Base-by-base conservation (phyloP, 768 basidiomycete genomes). In the Fomitopsis pulvina region DNA sequence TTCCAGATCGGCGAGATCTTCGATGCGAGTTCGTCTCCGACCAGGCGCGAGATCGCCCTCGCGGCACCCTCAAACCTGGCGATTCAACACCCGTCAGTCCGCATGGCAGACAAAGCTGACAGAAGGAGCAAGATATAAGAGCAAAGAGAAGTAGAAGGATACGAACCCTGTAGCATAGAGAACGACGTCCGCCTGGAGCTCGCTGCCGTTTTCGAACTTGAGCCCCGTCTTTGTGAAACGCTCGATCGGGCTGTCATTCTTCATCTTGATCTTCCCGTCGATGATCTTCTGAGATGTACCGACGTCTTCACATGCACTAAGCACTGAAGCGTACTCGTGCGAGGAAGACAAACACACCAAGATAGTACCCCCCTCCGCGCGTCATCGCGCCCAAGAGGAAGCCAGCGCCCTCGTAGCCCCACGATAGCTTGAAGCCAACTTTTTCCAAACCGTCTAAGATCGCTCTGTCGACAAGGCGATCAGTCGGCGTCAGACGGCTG, bases 191-290 rank as follows among this genome's bases (percentile, higher is more conserved):
- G 70, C 73, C 3, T 75, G 64, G 30, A 79, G 59, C 22, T 66
- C 66, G 27, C 65, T 69, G 21, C 70, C 70, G 48, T 75, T 62
- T 10, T 65, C 66, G 54, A 76, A 76, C 45, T 65, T 61, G 1
- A 76, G 52, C 4, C 73, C 71, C 3, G 57, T 63, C 34, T 60
- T 56, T 4, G 67, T 70, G 57, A 77, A 72, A 11, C 60, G 57
- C 45, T 63, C 61, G 47, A 64, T 58, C 41, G 52, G 41, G 32
- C 53, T 57, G 48, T 80, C 80, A 64, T 75, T 81, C 67, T 85
- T 86, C 48, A 87, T 63, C 61, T 83, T 84, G 69, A 87, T 81
- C 58, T 80, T 78, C 4, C 83, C 81, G 57, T 84, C 80, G 40
- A 76, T 74, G 57, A 86, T 78, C 55, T 78, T 66, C 61, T 83